Conservation (phyloP, 225 moss, liverwort and hornwort species). For the Lunularia cruciata region DNA sequence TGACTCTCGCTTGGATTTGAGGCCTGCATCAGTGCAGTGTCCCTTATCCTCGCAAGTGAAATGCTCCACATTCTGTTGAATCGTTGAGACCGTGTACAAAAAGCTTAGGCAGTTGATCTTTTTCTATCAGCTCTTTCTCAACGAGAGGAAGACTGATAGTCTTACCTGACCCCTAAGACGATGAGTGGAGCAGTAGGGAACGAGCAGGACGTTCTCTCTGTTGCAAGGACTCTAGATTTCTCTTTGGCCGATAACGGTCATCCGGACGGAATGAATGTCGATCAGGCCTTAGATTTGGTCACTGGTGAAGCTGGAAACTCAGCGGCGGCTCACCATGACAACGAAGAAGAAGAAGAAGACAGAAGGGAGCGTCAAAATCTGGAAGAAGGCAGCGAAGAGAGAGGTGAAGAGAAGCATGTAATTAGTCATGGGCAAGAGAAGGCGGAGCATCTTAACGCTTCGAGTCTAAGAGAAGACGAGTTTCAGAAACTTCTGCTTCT, state of each 20-base stretch:
- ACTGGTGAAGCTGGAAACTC: slow-evolving; percentile 20
- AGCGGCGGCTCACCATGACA: slow-evolving; percentile 5
- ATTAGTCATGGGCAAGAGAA: slow-evolving; percentile 45
- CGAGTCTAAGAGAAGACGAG: slow-evolving; percentile 40
- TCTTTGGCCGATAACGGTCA: slow-evolving; percentile 30
- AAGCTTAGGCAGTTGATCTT: neutral
- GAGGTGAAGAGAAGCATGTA: slow-evolving; percentile 54
- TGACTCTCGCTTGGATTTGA: slow-evolving; percentile 16
- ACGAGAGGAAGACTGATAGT: slow-evolving; percentile 13
- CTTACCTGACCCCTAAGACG: slow-evolving; percentile 15
- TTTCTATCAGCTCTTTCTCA: slow-evolving; percentile 16
- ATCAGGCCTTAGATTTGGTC: slow-evolving; percentile 28
- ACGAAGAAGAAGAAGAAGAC: slow-evolving; percentile 3
- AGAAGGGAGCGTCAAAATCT: slow-evolving; percentile 6
- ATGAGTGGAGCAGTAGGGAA: slow-evolving; percentile 33
- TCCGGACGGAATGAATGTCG: slow-evolving; percentile 37
- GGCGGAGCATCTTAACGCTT: slow-evolving; percentile 36
- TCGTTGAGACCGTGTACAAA: slow-evolving; percentile 11
- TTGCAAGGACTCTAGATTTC: slow-evolving; percentile 40
- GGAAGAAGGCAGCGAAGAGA: slow-evolving; percentile 42
- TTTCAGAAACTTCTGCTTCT: slow-evolving; percentile 62
- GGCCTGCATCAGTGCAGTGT: slow-evolving; percentile 21
- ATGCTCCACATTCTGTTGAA: slow-evolving; percentile 12
- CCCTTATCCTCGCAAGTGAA: slow-evolving; percentile 21
- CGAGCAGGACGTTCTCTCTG: slow-evolving; percentile 39